These are phyloP conservation scores for Exserohilum rostratum DNA, from an alignment of 2,329 filamentous ascomycete species.

Conservation along the genomic window DNA sequence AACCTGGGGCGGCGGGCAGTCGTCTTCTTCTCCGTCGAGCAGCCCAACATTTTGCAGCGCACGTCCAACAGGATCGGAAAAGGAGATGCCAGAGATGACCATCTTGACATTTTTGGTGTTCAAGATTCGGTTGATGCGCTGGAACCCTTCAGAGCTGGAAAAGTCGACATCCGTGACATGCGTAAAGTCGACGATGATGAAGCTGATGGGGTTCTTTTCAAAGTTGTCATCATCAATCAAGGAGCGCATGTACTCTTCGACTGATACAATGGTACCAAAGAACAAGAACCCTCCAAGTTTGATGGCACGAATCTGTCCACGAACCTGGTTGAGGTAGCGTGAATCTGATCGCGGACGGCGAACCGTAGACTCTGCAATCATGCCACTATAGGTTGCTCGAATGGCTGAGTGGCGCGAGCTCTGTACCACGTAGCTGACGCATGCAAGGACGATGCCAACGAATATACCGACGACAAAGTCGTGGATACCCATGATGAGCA, in stretches of 20 bases:
- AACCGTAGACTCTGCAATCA: constrained; percentile 89
- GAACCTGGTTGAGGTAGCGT: constrained; percentile 82
- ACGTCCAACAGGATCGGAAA: constrained; percentile 75
- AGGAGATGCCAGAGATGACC: constrained; percentile 80
- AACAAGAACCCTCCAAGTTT: constrained; percentile 96
- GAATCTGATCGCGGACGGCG: constrained; percentile 88
- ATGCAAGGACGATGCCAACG: constrained; percentile 88
- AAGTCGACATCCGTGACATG: constrained; percentile 94
- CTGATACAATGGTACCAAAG: constrained; percentile 95
- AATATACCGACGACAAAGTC: constrained; percentile 96
- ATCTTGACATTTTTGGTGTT: constrained; percentile 78
- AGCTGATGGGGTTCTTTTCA: constrained; percentile 78
- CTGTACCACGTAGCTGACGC: constrained; percentile 88
- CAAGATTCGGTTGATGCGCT: constrained; percentile 85
- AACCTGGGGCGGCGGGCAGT: constrained; percentile 61
- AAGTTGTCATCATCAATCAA: constrained; percentile 86
- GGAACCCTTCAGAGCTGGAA: constrained; percentile 93
- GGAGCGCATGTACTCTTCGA: constrained; percentile 84
- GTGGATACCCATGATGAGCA: constrained; percentile 93
- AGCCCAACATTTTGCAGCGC: constrained; percentile 85
- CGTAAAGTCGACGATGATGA: constrained; percentile 84
- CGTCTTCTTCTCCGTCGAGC: constrained; percentile 74
- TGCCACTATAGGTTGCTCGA: constrained; percentile 85
- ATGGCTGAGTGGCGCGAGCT: constrained; percentile 89
- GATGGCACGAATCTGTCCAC: constrained; percentile 85